Base-by-base conservation (phyloP, 2,329 filamentous ascomycete genomes). In the Fragosphaeria purpurea region DNA sequence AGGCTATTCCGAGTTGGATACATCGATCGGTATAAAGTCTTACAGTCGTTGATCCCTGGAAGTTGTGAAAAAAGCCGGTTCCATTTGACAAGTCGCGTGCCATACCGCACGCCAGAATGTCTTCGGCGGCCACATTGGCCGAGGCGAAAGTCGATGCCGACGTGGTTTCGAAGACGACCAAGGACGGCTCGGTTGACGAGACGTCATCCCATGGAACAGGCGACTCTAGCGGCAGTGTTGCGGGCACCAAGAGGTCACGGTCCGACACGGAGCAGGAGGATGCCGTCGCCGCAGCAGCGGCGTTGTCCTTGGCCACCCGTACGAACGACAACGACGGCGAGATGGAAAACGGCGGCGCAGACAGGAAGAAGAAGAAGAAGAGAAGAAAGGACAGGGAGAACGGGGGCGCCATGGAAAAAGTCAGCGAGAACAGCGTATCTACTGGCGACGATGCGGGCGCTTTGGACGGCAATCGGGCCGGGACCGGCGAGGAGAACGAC, bases 401-500 rank as follows among this genome's bases (percentile, higher is more conserved):
- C 31, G 32, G 31, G 39, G 22, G 10, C 2, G 22, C 4, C 37
- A 7, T 11, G 35, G 11, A 37, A 7, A 11, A 37, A 37, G n/a
- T 9, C 8, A 3, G 22, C 42, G 35, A 30, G 30, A 9, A 30
- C 40, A 51, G 48, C 5, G 22, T 22, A 22, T 22, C 22, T 22
- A 22, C 22, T 22, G 22, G 22, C 22, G 22, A 22, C 22, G 22
- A 22, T 22, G 22, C 22, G 22, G 22, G 22, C 22, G 22, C 22
- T 2, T 3, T 22, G 22, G 30, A 9, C n/a, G 13, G 6, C 41
- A 37, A 35, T 5, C n/a, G 10, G 12, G 30, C 13, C 9, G 66
- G 64, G 13, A 63, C 66, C 35, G 61, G 62, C 7, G 60, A 61
- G 22, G 56, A 58, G 30, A 58, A 52, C 11, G 63, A 62, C 50